Evolutionary conservation across 2,329 filamentous ascomycete genomes (phyloP), one percentile per base, ranked within the genome.

Genomic region (Diaporthe amygdali): DNA sequence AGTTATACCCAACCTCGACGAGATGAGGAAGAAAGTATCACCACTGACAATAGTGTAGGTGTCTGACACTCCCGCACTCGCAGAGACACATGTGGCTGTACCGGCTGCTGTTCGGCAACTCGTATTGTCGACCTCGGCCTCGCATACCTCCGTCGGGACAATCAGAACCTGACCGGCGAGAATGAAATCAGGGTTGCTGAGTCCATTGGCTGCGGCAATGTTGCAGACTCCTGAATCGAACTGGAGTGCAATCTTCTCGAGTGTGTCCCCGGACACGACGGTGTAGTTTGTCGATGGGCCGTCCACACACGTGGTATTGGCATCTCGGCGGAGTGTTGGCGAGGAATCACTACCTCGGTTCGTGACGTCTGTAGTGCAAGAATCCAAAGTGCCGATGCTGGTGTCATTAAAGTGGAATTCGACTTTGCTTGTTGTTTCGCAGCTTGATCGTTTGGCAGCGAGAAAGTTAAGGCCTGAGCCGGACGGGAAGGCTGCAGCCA

Each of bases 331-430:
- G 2, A 63, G n/a, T 15, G 27, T 64, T 37, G 59, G 59, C 59
- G 47, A 12, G 27, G 14, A 30, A 2, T 51, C 49, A 12, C 34
- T 17, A 8, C 66, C 66, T 12, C 66, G 66, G 27, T 68, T 56
- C 15, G 34, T 59, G 27, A 68, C 52, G 15, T 61, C 52, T 25
- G 41, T 49, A 30, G 66, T 56, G 22, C 66, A 68, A 7, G 66
- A 68, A 1, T 59, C 27, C 1, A 68, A 0, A 8, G 51, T 59
- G 52, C 66, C 52, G 51, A 68, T 34, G 17, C 22, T 56, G 15
- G 66, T 68, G 41, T 68, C 54, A 5, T 68, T 68, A 52, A 47
- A 59, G 52, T 61, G 66, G 52, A 68, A 68, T 37, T 68, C 14
- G 5, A 61, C 41, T 14, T 17, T 20, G 9, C n/a, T 39, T 17